Evolutionary conservation across 2,329 filamentous ascomycete species (phyloP).

Genomic region (Didymella segeticola): DNA sequence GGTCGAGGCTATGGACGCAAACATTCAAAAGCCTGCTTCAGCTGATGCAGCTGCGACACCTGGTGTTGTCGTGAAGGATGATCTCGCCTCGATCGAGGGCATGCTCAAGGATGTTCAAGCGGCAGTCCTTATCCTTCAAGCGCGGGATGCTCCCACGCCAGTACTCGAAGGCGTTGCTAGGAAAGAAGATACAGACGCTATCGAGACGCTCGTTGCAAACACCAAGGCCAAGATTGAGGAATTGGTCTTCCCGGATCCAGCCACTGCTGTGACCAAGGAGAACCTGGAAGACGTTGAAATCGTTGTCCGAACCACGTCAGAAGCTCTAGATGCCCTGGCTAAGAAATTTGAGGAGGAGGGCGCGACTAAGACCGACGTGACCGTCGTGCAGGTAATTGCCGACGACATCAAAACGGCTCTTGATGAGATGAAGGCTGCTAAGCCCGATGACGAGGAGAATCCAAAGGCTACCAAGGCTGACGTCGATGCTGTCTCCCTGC

Average conservation of each 20-base stretch:
- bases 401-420: slow-evolving; percentile 77
- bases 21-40: slow-evolving; percentile 55
- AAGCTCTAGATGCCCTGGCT: slow-evolving; percentile 71
- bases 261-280: slow-evolving; percentile 70
- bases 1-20: slow-evolving; percentile 75
- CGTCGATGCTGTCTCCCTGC: slow-evolving; percentile 77
- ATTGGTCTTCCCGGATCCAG: slow-evolving; percentile 68
- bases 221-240: slow-evolving; percentile 89
- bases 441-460: slow-evolving; percentile 60
- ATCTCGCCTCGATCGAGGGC: slow-evolving; percentile 57
- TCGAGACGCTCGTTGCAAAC: slow-evolving; percentile 88
- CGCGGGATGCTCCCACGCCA: slow-evolving; percentile 32
- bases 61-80: slow-evolving; percentile 56
- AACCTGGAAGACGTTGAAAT: slow-evolving; percentile 69
- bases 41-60: slow-evolving; percentile 39
- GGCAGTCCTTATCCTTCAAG: slow-evolving; percentile 53
- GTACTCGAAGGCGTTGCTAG: slow-evolving; percentile 63
- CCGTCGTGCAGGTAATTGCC: slow-evolving; percentile 76
- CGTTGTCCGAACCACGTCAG: slow-evolving; percentile 76
- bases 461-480: slow-evolving; percentile 80
- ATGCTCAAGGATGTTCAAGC: slow-evolving; percentile 65
- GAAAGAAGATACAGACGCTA: slow-evolving; percentile 86
- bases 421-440: slow-evolving; percentile 66
- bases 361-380: slow-evolving; percentile 80
- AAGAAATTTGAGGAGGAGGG: slow-evolving; percentile 71